Evolutionary conservation across 371 early-diverging fungal species (phyloP), one percentile per base, ranked within the genome.

Genomic region (Actinomortierella wolfii): DNA sequence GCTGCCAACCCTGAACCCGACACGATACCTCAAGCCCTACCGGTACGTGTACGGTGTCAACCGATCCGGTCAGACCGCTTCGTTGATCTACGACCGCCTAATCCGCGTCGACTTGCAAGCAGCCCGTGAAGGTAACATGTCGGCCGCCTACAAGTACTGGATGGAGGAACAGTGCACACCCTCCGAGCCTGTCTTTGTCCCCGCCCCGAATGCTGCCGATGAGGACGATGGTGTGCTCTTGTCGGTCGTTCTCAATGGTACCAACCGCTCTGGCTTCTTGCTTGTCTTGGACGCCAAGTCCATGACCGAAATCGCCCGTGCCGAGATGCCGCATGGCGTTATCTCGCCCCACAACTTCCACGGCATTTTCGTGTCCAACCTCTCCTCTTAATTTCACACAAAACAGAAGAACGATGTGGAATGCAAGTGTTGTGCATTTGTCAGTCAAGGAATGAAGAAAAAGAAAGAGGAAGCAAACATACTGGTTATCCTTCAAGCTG

Each of bases 201-300:
- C 82, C 2, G 67, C 73, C 0, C 86, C 88, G 1, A 57, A 51
- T 5, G 77, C 57, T 2, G 61, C 29, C 0, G 65, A 71, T 7
- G 87, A 89, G 61, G 89, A 88, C 48, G 87, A 89, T 58, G 88
- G 88, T 44, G 85, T 86, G 8, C 40, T 89, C 25, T 51, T 88
- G 25, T 79, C 78, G 18, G 64, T 86, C n/a, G 83, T 81, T 6
- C 54, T 77, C 39, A 78, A 85, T 61, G 76, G 64, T 20, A 65
- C 64, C 11, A 57, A 58, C 14, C 59, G 40, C 59, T 82, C 56
- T 50, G 81, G 87, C 23, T 82, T 79, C 54, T 47, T 89, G 59
- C 46, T 84, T 23, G 66, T 86, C 25, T 44, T 89, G 59, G 78
- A 89, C 76, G 87, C 86, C 3, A 49, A 52, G 24, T 64, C 79